Evolutionary conservation across 805 yeast genomes (phyloP).

Genomic region (Spathaspora gorwiae): DNA sequence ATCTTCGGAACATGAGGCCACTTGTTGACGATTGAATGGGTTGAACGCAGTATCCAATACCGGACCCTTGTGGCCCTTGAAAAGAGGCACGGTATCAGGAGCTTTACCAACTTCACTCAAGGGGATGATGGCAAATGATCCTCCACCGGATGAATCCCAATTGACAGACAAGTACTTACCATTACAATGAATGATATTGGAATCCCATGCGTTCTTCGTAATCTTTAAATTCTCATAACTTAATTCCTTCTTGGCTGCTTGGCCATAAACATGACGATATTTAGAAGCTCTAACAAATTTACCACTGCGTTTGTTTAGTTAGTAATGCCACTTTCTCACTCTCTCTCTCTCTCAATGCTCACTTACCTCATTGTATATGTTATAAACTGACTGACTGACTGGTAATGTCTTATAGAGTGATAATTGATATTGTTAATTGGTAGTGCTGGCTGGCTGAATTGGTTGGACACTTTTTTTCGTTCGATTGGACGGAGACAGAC

Average conservation of each 20-base stretch:
- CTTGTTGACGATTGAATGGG: slow-evolving; percentile 74
- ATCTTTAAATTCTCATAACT: slow-evolving; percentile 72
- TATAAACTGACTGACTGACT: too few species aligned
- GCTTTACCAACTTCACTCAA: slow-evolving; percentile 81
- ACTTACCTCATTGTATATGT: background rate
- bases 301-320: slow-evolving; percentile 45
- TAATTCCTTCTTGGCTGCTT: slow-evolving; percentile 64
- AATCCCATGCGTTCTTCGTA: slow-evolving; percentile 94
- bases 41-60: slow-evolving; percentile 94
- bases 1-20: slow-evolving; percentile 79
- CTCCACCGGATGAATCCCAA: slow-evolving; percentile 96
- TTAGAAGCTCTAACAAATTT: slow-evolving; percentile 95
- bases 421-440: too few species aligned
- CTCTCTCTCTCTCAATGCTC: too few species aligned
- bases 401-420: too few species aligned
- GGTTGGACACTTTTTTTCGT: too few species aligned
- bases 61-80: slow-evolving; percentile 93
- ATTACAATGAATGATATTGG: slow-evolving; percentile 81
- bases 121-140: slow-evolving; percentile 94
- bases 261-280: slow-evolving; percentile 94
- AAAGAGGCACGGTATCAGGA: slow-evolving; percentile 88
- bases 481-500: too few species aligned
- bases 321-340: too few species aligned
- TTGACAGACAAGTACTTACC: slow-evolving; percentile 82
- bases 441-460: too few species aligned